phyloP scores from a whole-genome alignment of 169 alveolate genomes.

The Cryptosporidium parvum region DNA sequence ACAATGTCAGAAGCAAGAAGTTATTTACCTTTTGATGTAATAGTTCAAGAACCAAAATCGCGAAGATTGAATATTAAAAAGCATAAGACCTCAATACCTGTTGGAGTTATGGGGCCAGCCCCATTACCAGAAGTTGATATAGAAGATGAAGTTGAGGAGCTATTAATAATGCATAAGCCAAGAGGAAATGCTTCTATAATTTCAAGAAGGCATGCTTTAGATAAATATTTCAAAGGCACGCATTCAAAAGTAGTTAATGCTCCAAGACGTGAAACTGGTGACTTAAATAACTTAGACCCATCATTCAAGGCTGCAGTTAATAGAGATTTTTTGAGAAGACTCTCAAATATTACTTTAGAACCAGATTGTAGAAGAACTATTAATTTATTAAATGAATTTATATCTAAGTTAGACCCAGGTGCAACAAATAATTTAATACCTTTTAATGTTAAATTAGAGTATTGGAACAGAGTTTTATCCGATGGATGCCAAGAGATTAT shows the following conservation, averaged over 20 bases:
- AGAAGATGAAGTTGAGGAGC: conserved; percentile 66
- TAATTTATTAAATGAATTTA: conserved; percentile 44
- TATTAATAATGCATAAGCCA: conserved; percentile 49
- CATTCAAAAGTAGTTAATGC: conserved; percentile 68
- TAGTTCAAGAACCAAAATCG: conserved; percentile 24
- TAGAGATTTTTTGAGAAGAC: conserved; percentile 58
- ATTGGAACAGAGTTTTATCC: conserved; percentile 32
- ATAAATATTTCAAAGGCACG: conserved; percentile 38
- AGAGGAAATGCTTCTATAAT: conserved; percentile 40
- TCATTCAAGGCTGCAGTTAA: conserved; percentile 53
- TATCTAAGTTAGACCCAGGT: conserved; percentile 49
- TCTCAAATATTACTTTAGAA: conserved; percentile 21
- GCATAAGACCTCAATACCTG: conserved; percentile 42
- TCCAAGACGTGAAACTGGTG: conserved; percentile 70
- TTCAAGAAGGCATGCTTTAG: conserved; percentile 40
- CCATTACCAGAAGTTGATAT: conserved; percentile 73
- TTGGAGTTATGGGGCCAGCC: conserved; percentile 65
- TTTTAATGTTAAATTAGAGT: conserved; percentile 34
- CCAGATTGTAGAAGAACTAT: conserved; percentile 49
- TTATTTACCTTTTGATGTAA: conserved; percentile 54
- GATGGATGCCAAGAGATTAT: conserved; percentile 47
- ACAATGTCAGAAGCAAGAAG: conserved; percentile 56
- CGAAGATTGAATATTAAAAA: background rate
- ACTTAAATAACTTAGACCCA: conserved; percentile 47
- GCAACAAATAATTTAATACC: conserved; percentile 43